Conservation (phyloP, 306 rosid genomes). For the Carpinus viminea region DNA sequence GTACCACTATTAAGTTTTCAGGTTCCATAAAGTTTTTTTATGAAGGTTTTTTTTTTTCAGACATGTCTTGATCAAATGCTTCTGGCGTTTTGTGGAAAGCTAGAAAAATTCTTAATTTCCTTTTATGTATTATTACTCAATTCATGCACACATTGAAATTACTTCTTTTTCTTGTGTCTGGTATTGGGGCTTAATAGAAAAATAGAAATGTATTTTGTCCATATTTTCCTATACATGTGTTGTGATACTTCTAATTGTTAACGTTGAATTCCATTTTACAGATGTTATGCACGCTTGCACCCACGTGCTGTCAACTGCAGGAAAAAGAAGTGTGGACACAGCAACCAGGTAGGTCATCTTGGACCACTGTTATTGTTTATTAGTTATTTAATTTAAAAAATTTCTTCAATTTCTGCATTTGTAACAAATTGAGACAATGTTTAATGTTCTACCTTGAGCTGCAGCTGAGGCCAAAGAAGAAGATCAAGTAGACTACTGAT, state of each 20-base stretch:
- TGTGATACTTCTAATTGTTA: too few relatives aligned
- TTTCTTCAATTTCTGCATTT: background rate
- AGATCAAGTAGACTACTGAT: slow-evolving; percentile 74
- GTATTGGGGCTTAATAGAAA: background rate
- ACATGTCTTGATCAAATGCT: background rate
- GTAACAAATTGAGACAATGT: background rate
- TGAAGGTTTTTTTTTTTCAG: background rate
- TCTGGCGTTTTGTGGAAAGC: background rate
- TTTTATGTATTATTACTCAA: background rate
- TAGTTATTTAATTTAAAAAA: background rate
- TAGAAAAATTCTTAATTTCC: background rate
- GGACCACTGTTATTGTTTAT: background rate
- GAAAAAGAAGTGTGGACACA: slow-evolving; percentile 99
- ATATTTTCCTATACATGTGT: too few relatives aligned
- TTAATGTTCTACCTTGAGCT: slow-evolving; percentile 8
- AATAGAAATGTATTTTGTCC: background rate
- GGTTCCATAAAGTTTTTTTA: background rate
- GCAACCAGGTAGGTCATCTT: slow-evolving; percentile 72
- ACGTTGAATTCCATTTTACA: slow-evolving; percentile 20
- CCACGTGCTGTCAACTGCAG: slow-evolving; percentile 99
- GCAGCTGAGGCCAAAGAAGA: slow-evolving; percentile 99
- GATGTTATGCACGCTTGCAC: slow-evolving; percentile 94
- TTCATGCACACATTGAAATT: background rate
- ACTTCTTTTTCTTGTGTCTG: background rate
- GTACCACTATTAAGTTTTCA: background rate